These are phyloP conservation scores for Salix exigua DNA, from an alignment of 345 rosid genomes.

Conservation along the genomic window DNA sequence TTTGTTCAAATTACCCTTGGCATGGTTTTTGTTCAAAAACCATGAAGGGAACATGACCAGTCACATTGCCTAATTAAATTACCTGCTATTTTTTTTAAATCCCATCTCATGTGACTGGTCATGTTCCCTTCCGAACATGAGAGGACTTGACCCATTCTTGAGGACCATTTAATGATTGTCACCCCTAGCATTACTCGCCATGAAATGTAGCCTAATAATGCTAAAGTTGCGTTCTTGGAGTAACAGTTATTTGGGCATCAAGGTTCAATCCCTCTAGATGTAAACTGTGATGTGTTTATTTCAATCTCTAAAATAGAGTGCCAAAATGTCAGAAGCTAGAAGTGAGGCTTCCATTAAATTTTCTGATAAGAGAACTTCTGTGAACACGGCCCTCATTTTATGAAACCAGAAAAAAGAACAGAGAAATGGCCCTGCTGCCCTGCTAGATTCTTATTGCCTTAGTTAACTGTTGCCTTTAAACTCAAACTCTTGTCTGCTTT, in stretches of 20 bases:
- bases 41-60: too few relatives aligned
- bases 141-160: background rate
- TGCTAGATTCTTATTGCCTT: background rate
- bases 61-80: too few relatives aligned
- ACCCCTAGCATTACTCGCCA: background rate
- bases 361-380: background rate
- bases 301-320: background rate
- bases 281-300: background rate
- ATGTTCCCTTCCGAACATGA: background rate
- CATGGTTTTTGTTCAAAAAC: too few relatives aligned
- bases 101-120: background rate
- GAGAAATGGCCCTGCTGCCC: background rate
- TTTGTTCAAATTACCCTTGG: background rate
- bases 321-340: background rate
- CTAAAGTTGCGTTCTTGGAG: background rate
- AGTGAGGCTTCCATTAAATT: background rate
- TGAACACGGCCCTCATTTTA: background rate
- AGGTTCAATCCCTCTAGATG: background rate
- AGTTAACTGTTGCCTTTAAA: background rate
- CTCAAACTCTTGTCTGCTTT: background rate
- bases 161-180: background rate
- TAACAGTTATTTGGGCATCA: background rate
- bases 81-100: background rate
- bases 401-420: background rate
- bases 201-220: background rate